phyloP scores from a whole-genome alignment of 2,329 filamentous ascomycete genomes.

The Fusarium odoratissimum region DNA sequence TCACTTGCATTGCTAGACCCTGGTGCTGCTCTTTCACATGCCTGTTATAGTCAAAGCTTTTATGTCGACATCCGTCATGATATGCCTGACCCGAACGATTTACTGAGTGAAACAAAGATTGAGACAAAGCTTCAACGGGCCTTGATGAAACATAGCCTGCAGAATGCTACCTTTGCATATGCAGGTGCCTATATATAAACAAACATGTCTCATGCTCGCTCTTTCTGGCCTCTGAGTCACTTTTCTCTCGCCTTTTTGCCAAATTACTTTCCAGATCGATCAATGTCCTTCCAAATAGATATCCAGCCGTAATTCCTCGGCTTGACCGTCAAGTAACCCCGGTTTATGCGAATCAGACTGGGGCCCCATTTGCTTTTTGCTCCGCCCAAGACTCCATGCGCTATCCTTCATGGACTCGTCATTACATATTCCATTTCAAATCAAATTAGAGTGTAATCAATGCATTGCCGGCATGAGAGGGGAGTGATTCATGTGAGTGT shows the following conservation, averaged over 20 bases:
- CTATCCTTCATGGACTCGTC: constrained; percentile 42
- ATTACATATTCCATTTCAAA: constrained; percentile 30
- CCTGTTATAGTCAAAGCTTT: constrained; percentile 4
- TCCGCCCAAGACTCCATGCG: constrained; percentile 38
- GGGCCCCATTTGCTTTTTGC: constrained; percentile 34
- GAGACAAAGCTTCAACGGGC: constrained; percentile 6
- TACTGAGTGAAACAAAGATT: constrained; percentile 3
- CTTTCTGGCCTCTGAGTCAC: constrained; percentile 20
- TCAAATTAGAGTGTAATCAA: constrained; percentile 27
- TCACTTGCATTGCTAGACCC: constrained; percentile 28
- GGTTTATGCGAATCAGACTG: constrained; percentile 29
- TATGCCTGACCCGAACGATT: not conserved
- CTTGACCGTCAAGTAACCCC: constrained; percentile 33
- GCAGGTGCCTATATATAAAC: constrained; percentile 27
- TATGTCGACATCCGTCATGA: not conserved
- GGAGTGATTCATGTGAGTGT: constrained; percentile 18
- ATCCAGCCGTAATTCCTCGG: constrained; percentile 12
- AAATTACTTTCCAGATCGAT: constrained; percentile 9
- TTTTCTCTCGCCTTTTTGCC: constrained; percentile 33
- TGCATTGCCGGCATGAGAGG: constrained; percentile 23
- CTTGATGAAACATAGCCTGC: constrained; percentile 22
- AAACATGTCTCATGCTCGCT: constrained; percentile 29
- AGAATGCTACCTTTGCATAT: constrained; percentile 24
- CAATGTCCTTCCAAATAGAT: not conserved
- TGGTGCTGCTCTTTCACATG: constrained; percentile 24